Evolutionary conservation across 1,284 basidiomycete genomes (phyloP), one percentile per base, ranked within the genome.

Genomic region (Sanghuangporus sanghuang): DNA sequence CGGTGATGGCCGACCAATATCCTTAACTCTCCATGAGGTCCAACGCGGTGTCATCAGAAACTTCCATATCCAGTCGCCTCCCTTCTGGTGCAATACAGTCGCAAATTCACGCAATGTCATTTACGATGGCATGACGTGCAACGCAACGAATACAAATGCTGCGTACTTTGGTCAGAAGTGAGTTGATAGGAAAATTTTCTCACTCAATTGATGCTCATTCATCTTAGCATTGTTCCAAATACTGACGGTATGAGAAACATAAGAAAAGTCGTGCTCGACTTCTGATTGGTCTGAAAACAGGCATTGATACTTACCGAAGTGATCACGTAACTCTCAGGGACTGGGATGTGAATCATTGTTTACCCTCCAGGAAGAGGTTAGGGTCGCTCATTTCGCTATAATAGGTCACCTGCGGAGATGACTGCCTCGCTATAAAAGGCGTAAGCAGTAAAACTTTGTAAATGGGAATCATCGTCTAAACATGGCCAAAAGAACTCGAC

Each of bases 41-140:
- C 76, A 73, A 11, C 75, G 80, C 54, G 86, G 75, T 1, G 69
- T 72, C 0, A 75, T 88, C 12, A 75, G 73, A 49, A 77, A 83
- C 71, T 87, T 86, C 72, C 75, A 72, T 12, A 82, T 89, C 62
- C 73, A 82, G 36, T 78, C 81, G 9, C 86, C 81, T 56, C 86
- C 85, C 16, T 88, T 88, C 73, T 89, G 85, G 85, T 83, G 84
- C 66, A 85, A 85, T 67, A 76, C 82, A 1, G 78, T 86, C 16
- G 81, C 81, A 11, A 78, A 85, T 57, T 82, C 81, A n/a, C 71
- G 69, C 49, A 74, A 83, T 63, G 77, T 89, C 5, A 69, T 81
- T 46, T 85, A 87, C 68, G 84, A 85, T 67, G 84, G 83, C 16
- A 85, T 86, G 81, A 74, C 72, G 16, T 79, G 85, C 71, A 86